Percentiles rank a stretch among this genome's conserved stretches.
These are phyloP conservation scores for Strobilomyces dryophilus DNA, from an alignment of 768 basidiomycete genomes.

Conservation along the genomic window DNA sequence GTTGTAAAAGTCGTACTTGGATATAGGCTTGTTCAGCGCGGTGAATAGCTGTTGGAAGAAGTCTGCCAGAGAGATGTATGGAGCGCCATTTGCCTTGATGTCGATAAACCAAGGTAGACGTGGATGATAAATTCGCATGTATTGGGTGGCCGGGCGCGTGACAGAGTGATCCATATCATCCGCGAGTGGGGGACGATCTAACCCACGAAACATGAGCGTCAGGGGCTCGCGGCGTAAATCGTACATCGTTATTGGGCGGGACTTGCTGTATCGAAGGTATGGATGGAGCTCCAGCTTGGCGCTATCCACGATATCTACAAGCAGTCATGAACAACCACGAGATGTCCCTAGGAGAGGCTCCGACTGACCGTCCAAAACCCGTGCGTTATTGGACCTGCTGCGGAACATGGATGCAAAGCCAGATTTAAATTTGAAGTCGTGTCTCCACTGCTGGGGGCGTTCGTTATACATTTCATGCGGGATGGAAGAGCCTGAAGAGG, in stretches of 20 bases:
- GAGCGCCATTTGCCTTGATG: conserved; percentile 36
- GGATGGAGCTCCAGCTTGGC: conserved; percentile 24
- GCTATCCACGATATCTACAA: conserved; percentile 23
- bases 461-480: conserved; percentile 16
- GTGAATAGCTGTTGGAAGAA: conserved; percentile 45
- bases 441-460: conserved; percentile 27
- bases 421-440: conserved; percentile 32
- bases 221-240: conserved; percentile 47
- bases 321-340: not conserved
- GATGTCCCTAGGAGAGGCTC: not conserved
- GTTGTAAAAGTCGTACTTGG: conserved; percentile 54
- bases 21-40: conserved; percentile 43
- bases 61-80: conserved; percentile 58
- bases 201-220: conserved; percentile 41
- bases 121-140: conserved; percentile 54
- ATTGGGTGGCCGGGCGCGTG: conserved; percentile 44
- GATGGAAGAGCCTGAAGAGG: conserved; percentile 8
- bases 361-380: conserved; percentile 20
- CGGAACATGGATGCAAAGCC: conserved; percentile 30
- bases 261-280: conserved; percentile 20
- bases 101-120: conserved; percentile 69
- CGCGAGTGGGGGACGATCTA: conserved; percentile 39
- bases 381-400: conserved; percentile 11
- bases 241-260: conserved; percentile 38
- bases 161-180: conserved; percentile 54